Conservation (phyloP, 192 early-diverging fungal genomes). For the Coemansia sp. region DNA sequence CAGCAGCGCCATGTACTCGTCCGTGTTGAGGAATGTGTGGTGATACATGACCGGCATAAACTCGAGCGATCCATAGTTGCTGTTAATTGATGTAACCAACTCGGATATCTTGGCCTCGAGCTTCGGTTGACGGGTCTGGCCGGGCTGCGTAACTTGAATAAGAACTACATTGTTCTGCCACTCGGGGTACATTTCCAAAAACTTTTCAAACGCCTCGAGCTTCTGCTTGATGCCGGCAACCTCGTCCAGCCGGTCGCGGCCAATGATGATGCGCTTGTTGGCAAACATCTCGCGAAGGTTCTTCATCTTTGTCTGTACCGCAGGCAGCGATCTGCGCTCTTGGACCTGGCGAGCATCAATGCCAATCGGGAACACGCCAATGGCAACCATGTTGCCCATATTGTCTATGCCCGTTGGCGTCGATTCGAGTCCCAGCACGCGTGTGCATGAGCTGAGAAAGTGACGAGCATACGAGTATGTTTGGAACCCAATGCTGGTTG, state of each 20-base stretch:
- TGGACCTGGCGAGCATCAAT: constrained; percentile 83
- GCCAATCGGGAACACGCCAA: constrained; percentile 97
- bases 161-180: constrained; percentile 89
- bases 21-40: constrained; percentile 84
- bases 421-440: constrained; percentile 90
- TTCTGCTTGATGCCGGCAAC: constrained; percentile 95
- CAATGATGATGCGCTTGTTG: constrained; percentile 91
- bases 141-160: constrained; percentile 94
- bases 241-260: constrained; percentile 93
- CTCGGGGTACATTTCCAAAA: constrained; percentile 86
- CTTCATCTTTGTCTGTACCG: constrained; percentile 76
- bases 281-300: constrained; percentile 79
- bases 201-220: constrained; percentile 91
- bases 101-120: constrained; percentile 87
- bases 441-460: constrained; percentile 89
- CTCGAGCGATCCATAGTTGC: constrained; percentile 90
- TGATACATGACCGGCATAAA: constrained; percentile 94
- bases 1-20: constrained; percentile 94
- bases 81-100: constrained; percentile 91
- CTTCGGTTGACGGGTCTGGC: constrained; percentile 64
- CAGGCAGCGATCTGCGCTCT: constrained; percentile 58
- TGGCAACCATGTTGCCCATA: constrained; percentile 69
- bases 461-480: constrained; percentile 94
- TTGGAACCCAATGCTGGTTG: constrained; percentile 96
- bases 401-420: constrained; percentile 87